Evolutionary conservation across 1,284 basidiomycete genomes (phyloP), one percentile per base, ranked within the genome.

Genomic region (Leucocoprinus gongylophorus): DNA sequence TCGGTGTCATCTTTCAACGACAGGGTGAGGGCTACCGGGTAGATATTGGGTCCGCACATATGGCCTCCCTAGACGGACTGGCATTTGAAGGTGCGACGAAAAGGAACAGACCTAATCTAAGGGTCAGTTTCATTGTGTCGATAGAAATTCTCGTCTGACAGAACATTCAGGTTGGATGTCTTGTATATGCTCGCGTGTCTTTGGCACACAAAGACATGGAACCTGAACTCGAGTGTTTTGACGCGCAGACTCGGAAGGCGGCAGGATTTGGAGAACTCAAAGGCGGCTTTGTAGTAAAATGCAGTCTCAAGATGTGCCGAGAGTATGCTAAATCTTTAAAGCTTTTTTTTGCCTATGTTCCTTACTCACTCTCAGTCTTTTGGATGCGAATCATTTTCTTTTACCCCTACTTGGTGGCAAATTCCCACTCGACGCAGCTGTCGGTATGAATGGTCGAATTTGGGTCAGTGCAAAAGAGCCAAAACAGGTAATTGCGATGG

Each of bases 141-240:
- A 21, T 37, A 1, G 10, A 9, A 32, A 26, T 32, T 17, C n/a
- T 10, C 41, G 38, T 35, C n/a, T 21, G 35, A 57, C 33, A 12
- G 18, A 33, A 12, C 51, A 20, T 32, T n/a, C 57, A 93, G 90
- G 80, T 93, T 44, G 90, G 91, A 32, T 78, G 82, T 7, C 67
- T 92, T 37, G 75, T 93, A 1, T 93, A 91, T 65, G 88, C 88
- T 1, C 81, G 90, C 40, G 83, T 93, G 29, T 90, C 88, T 9
- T 69, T 92, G 21, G 90, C 91, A 13, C 87, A 91, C 61, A 89
- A 88, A 61, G 89, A 93, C 63, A 91, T 91, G 83, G 90, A 93
- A 48, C 90, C 90, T 1, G 90, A 93, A 61, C 71, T 93, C 4
- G 88, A 91, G 62, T 93, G 90, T 63, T 90, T 91, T 61, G 87